A percentile compares a stretch with the other conserved stretches of the same genome.
Conservation (phyloP, 768 basidiomycete genomes). For the Rhodotorula kratochvilovae region DNA sequence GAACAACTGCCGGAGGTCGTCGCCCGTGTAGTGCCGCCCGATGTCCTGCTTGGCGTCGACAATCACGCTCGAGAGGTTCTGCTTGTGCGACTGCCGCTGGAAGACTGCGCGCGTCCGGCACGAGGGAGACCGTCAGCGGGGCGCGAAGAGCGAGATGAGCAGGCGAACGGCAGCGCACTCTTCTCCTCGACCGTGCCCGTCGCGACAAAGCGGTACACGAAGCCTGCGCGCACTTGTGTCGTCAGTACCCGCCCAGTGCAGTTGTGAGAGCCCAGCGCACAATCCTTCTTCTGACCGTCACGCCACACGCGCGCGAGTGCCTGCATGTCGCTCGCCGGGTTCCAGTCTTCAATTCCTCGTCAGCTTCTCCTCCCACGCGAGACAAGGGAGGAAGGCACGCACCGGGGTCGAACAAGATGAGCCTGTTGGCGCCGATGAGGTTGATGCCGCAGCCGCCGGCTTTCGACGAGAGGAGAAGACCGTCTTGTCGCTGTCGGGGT, state of each 20-base stretch:
- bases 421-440: slow-evolving; percentile 80
- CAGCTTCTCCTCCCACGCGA: neutral
- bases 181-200: slow-evolving; percentile 51
- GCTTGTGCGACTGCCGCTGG: slow-evolving; percentile 92
- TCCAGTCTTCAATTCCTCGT: slow-evolving; percentile 70
- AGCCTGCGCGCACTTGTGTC: slow-evolving; percentile 60
- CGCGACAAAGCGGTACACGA: slow-evolving; percentile 96
- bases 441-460: slow-evolving; percentile 95
- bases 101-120: slow-evolving; percentile 57
- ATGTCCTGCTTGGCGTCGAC: slow-evolving; percentile 95
- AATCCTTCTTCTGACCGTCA: slow-evolving; percentile 99
- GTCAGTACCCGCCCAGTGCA: too few relatives aligned
- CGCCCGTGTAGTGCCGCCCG: slow-evolving; percentile 88
- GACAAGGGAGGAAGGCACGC: neutral
- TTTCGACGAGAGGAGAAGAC: slow-evolving; percentile 90
- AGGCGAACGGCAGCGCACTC: too few relatives aligned
- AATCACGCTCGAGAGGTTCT: slow-evolving; percentile 93
- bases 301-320: slow-evolving; percentile 98
- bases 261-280: slow-evolving; percentile 52
- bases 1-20: slow-evolving; percentile 84
- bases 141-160: too few relatives aligned
- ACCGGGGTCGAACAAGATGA: slow-evolving; percentile 55
- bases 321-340: slow-evolving; percentile 96
- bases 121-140: neutral
- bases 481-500: slow-evolving; percentile 55